Percentiles rank a stretch among this genome's conserved stretches.
These are phyloP conservation scores for Elaeis oleifera DNA, from an alignment of 202 grass and related monocot genomes.

Conservation along the genomic window DNA sequence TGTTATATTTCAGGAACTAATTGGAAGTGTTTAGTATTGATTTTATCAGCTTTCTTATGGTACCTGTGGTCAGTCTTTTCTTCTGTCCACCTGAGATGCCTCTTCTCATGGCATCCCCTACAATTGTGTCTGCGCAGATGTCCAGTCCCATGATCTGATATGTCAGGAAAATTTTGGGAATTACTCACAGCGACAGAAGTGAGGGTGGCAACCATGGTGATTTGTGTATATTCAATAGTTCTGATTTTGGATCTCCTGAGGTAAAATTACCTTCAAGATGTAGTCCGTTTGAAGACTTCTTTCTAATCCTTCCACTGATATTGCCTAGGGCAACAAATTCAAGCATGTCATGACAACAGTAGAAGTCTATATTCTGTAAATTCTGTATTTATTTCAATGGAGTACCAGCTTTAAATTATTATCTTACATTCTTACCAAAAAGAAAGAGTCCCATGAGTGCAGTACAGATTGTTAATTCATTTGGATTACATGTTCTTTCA, in stretches of 20 bases:
- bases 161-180: neutral
- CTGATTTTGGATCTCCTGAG: no score
- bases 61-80: constrained; percentile 58
- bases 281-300: constrained; percentile 41
- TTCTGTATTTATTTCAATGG: no score
- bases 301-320: constrained; percentile 12
- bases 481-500: no score
- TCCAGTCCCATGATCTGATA: constrained; percentile 51
- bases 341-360: no score
- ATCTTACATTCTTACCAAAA: no score
- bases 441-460: no score
- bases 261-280: constrained; percentile 55
- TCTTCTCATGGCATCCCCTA: constrained; percentile 55
- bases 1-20: constrained; percentile 7
- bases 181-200: constrained; percentile 1
- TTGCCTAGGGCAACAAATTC: constrained; percentile 31
- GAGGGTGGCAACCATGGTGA: constrained; percentile 7
- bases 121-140: constrained; percentile 44
- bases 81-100: constrained; percentile 55
- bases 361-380: no score
- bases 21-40: neutral
- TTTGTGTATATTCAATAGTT: neutral
- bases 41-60: neutral
- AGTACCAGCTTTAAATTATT: no score
- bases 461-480: no score